Conservation (phyloP, 805 yeast species). For the Yamadazyma kitorensis region DNA sequence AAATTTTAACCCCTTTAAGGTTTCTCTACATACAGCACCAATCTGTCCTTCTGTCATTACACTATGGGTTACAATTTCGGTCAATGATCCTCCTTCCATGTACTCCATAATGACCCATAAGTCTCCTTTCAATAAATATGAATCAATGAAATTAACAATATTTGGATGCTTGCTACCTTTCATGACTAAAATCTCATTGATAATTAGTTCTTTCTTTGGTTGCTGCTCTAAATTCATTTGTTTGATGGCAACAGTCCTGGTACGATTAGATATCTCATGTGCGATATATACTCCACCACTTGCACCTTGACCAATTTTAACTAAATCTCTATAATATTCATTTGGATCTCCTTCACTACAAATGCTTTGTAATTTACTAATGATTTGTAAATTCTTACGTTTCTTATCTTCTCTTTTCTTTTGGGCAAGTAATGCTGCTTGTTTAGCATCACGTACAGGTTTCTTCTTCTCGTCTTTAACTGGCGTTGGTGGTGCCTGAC, state of each 20-base stretch:
- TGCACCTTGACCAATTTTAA: constrained; percentile 97
- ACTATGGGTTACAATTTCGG: constrained; percentile 90
- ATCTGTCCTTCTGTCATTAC: constrained; percentile 92
- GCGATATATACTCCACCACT: constrained; percentile 97
- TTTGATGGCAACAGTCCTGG: constrained; percentile 79
- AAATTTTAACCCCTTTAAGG: constrained; percentile 80
- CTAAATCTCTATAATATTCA: constrained; percentile 59
- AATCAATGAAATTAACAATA: constrained; percentile 90
- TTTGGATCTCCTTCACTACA: constrained; percentile 87
- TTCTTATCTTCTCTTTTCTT: constrained; percentile 78
- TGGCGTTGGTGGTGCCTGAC: constrained; percentile 12
- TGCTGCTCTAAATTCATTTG: constrained; percentile 95
- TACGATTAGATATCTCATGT: constrained; percentile 47
- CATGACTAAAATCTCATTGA: constrained; percentile 95
- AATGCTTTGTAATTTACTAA: constrained; percentile 67
- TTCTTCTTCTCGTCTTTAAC: constrained; percentile 17
- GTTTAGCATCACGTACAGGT: constrained; percentile 49
- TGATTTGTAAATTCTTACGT: constrained; percentile 66
- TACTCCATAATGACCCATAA: constrained; percentile 99
- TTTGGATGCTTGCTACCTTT: constrained; percentile 85
- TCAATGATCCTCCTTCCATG: constrained; percentile 97
- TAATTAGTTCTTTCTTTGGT: constrained; percentile 92
- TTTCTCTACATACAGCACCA: constrained; percentile 91
- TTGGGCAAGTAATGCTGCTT: constrained; percentile 55
- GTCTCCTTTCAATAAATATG: constrained; percentile 72